Conservation (phyloP, 2,329 filamentous ascomycete genomes). For the Celoporthe dispersa region DNA sequence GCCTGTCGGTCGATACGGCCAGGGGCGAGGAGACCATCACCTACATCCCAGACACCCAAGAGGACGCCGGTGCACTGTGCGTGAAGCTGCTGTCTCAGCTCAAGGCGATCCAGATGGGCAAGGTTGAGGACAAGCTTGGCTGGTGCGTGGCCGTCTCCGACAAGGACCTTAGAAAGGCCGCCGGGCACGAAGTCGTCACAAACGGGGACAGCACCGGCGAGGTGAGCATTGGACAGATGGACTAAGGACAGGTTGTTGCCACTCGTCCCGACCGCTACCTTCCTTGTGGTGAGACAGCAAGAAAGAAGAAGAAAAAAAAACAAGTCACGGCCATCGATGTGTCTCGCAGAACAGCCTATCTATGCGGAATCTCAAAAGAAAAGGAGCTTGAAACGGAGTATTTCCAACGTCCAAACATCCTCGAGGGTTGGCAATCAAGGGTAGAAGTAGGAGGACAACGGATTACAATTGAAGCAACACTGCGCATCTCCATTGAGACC, state of each 20-base stretch:
- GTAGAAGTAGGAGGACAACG: neutral
- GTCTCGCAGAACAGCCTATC: neutral
- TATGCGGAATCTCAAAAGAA: neutral
- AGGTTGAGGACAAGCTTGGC: slow-evolving; percentile 74
- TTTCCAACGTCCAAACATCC: neutral
- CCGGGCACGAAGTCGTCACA: slow-evolving; percentile 34
- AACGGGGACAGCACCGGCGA: slow-evolving; percentile 35
- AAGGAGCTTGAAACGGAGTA: neutral
- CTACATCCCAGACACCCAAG: slow-evolving; percentile 58
- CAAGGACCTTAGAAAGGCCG: slow-evolving; percentile 49
- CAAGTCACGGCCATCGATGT: neutral
- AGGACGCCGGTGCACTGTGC: slow-evolving; percentile 76
- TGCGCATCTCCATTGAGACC: neutral
- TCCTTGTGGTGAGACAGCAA: neutral
- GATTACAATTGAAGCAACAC: neutral
- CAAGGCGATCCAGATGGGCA: slow-evolving; percentile 85
- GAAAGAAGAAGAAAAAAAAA: neutral
- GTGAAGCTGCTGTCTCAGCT: slow-evolving; percentile 74
- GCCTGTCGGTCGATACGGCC: slow-evolving; percentile 40
- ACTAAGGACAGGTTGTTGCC: slow-evolving; percentile 33
- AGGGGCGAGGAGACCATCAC: slow-evolving; percentile 55
- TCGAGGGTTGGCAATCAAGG: neutral
- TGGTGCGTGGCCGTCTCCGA: slow-evolving; percentile 64
- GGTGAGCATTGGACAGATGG: slow-evolving; percentile 42
- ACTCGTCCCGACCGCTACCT: neutral